Base-by-base conservation (phyloP, 164 flowering plant species). In the Kingdonia uniflora region DNA sequence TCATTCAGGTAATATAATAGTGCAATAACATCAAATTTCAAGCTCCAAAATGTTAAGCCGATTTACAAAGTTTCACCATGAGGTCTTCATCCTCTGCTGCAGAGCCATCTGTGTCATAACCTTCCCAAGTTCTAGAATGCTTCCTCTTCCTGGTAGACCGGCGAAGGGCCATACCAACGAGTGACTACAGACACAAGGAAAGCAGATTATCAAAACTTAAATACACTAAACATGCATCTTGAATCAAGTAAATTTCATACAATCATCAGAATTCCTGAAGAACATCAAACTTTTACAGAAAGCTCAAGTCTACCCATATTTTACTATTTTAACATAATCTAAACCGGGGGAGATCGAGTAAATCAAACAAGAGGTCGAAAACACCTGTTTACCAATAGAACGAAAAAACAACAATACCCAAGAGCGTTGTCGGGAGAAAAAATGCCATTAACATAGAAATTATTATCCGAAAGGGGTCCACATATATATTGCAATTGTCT, bases 141-240 rank as follows among this genome's bases (percentile, higher is more conserved):
- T 83, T 91, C 75, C 94, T 78, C 76, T 88, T 82, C 59, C 99
- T 74, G 26, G 94, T 82, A 57, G 99, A 92, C 37, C 99, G 95
- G 20, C 99, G 83, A 61, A 92, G 95, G 55, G 78, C 79, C 68
- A 79, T 51, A 19, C 69, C 65, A 48, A 61, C 70, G 8, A 29
- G 35, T 43, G 85, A 68, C 98, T 91, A 85, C 53, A 56, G 21
- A 54, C 24, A 60, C 29, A 67, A 24, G 22, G 54, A 43, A 35
- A 38, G 13, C 52, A 47, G 24, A 6, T 42, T 49, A 6, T 14
- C 45, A 16, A 52, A 38, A 47, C 16, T 17, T 51, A 49, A 40
- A 35, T 8, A 43, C 6, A 16, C 2, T 37, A 2, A 23, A 22
- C 1, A 41, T 13, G 33, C 15, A 45, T 3, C 2, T 20, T 10